Percentiles rank a stretch among this genome's conserved stretches.
These are phyloP conservation scores for Pelargonium cotyledonis DNA, from an alignment of 441 rosid genomes.

Conservation along the genomic window DNA sequence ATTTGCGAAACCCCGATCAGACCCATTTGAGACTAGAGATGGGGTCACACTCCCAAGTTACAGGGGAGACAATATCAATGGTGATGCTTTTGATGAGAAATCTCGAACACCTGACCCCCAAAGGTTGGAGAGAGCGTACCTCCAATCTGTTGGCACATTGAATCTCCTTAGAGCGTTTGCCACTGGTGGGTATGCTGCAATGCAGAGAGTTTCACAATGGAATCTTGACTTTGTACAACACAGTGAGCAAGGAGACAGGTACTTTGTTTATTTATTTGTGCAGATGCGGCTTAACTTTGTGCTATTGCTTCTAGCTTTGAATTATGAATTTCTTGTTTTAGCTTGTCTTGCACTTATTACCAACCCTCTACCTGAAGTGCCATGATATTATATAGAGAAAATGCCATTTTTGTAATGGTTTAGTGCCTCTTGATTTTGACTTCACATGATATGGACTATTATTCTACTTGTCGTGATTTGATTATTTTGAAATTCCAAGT, in stretches of 20 bases:
- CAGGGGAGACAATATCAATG: constrained; percentile 69
- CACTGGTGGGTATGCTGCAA: constrained; percentile 57
- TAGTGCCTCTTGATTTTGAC: background rate
- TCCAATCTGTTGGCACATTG: constrained; percentile 49
- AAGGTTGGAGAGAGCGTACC: constrained; percentile 47
- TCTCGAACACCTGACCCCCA: constrained; percentile 66
- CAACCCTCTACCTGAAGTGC: background rate
- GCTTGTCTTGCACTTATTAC: background rate
- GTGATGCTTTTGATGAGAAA: constrained; percentile 66
- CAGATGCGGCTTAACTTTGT: background rate
- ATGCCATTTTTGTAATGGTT: background rate
- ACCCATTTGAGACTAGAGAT: constrained; percentile 41
- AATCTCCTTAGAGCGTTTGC: constrained; percentile 52
- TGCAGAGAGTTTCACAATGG: constrained; percentile 54
- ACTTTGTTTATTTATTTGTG: background rate
- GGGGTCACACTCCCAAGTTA: constrained; percentile 64
- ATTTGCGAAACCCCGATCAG: constrained; percentile 62
- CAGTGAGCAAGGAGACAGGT: constrained; percentile 60
- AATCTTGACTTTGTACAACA: constrained; percentile 45
- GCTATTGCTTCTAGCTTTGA: background rate
- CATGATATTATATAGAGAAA: background rate
- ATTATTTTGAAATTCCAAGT: background rate
- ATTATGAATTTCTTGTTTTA: background rate
- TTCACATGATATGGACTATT: background rate
- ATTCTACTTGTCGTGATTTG: background rate